phyloP scores from a whole-genome alignment of 805 yeast species.

The Candida xyloterini region DNA sequence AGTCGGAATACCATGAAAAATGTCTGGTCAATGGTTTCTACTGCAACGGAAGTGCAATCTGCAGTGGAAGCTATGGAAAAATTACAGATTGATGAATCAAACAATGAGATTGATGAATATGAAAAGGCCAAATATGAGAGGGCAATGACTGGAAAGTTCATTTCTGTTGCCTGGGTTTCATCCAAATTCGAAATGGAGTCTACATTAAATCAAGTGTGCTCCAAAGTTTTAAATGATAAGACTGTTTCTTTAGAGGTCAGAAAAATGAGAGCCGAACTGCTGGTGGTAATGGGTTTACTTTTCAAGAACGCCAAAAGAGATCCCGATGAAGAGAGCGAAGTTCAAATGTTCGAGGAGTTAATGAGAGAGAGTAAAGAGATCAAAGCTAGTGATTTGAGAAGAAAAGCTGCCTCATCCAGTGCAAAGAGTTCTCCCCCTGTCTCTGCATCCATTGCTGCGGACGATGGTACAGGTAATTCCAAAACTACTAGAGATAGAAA shows the following conservation, averaged over 20 bases:
- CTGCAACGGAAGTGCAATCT: constrained; percentile 75
- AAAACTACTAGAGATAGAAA: constrained; percentile 6
- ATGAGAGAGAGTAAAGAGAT: constrained; percentile 33
- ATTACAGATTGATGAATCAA: constrained; percentile 44
- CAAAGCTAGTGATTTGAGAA: constrained; percentile 30
- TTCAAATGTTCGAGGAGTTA: constrained; percentile 68
- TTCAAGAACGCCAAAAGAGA: constrained; percentile 59
- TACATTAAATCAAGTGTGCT: constrained; percentile 70
- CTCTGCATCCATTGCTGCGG: not conserved
- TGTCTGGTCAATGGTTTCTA: constrained; percentile 64
- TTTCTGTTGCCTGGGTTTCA: constrained; percentile 84
- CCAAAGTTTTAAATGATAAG: constrained; percentile 57
- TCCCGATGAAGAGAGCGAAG: constrained; percentile 70
- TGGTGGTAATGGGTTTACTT: constrained; percentile 59
- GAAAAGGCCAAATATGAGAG: constrained; percentile 64
- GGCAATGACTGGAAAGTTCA: constrained; percentile 70
- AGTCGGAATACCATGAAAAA: constrained; percentile 72
- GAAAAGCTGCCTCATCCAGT: constrained; percentile 14
- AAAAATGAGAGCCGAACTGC: constrained; percentile 59
- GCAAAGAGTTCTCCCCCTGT: not conserved
- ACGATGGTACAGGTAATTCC: constrained; percentile 1
- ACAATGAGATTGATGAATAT: constrained; percentile 44
- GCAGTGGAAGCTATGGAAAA: constrained; percentile 72
- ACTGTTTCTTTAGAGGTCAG: constrained; percentile 44
- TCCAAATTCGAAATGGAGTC: constrained; percentile 75